A percentile compares a stretch with the other conserved stretches of the same genome.
Conservation (phyloP, 352 stramenopile genomes). For the Peronospora destructor region DNA sequence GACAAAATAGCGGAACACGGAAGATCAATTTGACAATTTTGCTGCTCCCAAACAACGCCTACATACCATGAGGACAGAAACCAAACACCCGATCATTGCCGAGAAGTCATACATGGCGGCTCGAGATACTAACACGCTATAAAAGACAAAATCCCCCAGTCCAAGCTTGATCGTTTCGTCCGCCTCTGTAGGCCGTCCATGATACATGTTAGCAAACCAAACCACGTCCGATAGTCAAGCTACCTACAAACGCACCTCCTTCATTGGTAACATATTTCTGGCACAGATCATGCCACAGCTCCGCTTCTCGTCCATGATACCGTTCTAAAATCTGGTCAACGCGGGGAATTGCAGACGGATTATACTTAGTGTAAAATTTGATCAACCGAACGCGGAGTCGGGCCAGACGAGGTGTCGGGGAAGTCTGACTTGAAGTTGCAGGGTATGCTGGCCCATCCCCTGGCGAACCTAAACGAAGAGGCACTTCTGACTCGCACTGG, state of each 20-base stretch:
- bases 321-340: slow-evolving; percentile 70
- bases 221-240: not conserved
- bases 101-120: slow-evolving; percentile 94
- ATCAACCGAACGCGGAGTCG: slow-evolving; percentile 39
- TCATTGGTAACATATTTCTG: slow-evolving; percentile 65
- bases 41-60: not conserved
- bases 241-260: slow-evolving; percentile 26
- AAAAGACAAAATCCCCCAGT: slow-evolving; percentile 99
- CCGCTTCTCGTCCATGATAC: slow-evolving; percentile 62
- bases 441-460: slow-evolving; percentile 2
- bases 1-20: not conserved
- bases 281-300: slow-evolving; percentile 74
- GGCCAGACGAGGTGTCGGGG: slow-evolving; percentile 22
- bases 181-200: slow-evolving; percentile 28
- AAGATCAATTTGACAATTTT: not conserved
- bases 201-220: slow-evolving; percentile 4
- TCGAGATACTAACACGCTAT: slow-evolving; percentile 95
- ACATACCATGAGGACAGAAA: slow-evolving; percentile 89
- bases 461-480: slow-evolving; percentile 25
- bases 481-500: slow-evolving; percentile 52
- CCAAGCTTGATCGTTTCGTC: slow-evolving; percentile 90
- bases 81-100: slow-evolving; percentile 90
- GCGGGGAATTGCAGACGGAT: slow-evolving; percentile 49
- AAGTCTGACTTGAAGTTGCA: not conserved
- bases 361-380: slow-evolving; percentile 64